Percentiles rank a stretch among this genome's conserved stretches.
Evolutionary conservation across 441 rosid species (phyloP).

Genomic region (Macaranga tanarius): DNA sequence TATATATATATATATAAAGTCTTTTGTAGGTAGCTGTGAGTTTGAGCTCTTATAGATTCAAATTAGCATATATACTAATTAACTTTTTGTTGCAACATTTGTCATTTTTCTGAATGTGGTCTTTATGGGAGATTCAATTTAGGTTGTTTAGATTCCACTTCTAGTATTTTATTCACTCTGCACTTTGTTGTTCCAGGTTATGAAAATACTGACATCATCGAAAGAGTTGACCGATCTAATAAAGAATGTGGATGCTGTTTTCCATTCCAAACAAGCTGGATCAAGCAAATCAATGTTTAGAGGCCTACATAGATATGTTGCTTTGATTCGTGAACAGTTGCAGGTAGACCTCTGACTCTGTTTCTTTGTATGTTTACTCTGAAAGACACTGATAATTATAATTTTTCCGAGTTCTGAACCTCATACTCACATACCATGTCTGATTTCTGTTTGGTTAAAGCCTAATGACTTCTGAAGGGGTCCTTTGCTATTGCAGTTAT

Average conservation of each 20-base stretch:
- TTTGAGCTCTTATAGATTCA: neutral
- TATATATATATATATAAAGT: neutral
- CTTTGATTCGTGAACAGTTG: constrained; percentile 70
- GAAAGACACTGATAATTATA: neutral
- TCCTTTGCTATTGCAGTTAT: neutral
- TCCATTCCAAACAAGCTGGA: constrained; percentile 59
- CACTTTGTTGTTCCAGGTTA: constrained; percentile 45
- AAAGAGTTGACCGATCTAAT: constrained; percentile 62
- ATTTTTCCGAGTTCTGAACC: constrained; percentile 2
- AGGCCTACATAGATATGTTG: constrained; percentile 51
- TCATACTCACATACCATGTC: neutral
- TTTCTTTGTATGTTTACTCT: neutral
- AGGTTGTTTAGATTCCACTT: neutral
- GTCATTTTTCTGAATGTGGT: neutral
- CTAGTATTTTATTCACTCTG: constrained; percentile 4
- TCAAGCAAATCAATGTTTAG: constrained; percentile 48
- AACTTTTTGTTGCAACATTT: neutral
- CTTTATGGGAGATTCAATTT: neutral
- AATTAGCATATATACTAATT: neutral
- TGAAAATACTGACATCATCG: constrained; percentile 64
- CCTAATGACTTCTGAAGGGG: neutral
- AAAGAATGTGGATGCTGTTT: constrained; percentile 60
- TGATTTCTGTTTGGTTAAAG: neutral
- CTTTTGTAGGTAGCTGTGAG: neutral
- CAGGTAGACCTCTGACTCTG: constrained; percentile 50